Percentiles rank a stretch among this genome's conserved stretches.
phyloP scores from a whole-genome alignment of 202 grass and related monocot genomes.

The Schoenoplectus triqueter region DNA sequence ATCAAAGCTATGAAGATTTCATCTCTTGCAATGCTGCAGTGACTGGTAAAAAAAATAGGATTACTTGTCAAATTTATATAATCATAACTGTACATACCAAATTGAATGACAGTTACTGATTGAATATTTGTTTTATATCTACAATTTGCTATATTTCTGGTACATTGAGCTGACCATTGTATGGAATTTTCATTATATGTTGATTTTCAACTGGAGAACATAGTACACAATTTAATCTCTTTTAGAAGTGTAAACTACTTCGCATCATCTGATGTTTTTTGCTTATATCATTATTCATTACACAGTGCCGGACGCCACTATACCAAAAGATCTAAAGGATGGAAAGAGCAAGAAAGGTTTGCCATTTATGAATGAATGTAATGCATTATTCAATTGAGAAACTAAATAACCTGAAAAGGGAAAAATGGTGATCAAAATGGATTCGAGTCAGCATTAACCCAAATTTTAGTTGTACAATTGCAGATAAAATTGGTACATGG shows the following conservation, averaged over 20 bases:
- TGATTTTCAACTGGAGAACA: background rate
- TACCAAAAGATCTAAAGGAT: background rate
- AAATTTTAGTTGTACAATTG: background rate
- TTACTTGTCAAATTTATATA: background rate
- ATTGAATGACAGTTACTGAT: background rate
- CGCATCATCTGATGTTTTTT: no score
- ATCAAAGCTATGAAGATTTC: background rate
- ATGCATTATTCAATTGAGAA: background rate
- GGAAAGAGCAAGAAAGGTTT: background rate
- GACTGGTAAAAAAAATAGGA: background rate
- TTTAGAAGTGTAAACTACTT: background rate
- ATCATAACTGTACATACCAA: background rate
- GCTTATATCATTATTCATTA: background rate
- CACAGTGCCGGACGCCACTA: background rate
- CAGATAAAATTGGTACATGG: background rate
- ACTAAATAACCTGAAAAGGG: background rate
- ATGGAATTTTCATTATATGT: background rate
- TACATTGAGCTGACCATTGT: background rate
- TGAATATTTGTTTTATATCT: background rate
- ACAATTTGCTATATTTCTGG: background rate
- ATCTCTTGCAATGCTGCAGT: background rate
- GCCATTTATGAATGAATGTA: background rate
- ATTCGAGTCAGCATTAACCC: background rate
- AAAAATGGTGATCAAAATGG: background rate
- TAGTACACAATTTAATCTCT: background rate